Conservation (phyloP, 192 early-diverging fungal genomes). For the Geranomyces variabilis region DNA sequence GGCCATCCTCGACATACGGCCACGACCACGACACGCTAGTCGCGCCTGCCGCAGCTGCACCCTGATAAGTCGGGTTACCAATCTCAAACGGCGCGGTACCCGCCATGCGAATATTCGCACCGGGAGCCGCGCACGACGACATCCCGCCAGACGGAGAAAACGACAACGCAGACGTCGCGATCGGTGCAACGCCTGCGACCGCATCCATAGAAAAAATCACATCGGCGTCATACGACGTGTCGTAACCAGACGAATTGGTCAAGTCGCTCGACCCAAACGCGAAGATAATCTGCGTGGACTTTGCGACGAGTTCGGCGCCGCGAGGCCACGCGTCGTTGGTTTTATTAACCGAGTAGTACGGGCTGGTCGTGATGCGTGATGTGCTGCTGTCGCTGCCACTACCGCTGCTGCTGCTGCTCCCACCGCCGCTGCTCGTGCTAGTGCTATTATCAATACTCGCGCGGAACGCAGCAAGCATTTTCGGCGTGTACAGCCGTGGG, state of each 20-base stretch:
- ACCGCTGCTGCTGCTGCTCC: too few relatives aligned
- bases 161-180: constrained; percentile 1
- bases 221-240: constrained; percentile 4
- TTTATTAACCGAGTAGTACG: not conserved
- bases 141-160: not conserved
- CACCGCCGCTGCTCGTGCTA: too few relatives aligned
- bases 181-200: not conserved
- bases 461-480: constrained; percentile 19
- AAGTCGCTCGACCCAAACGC: constrained; percentile 22
- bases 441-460: not conserved
- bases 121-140: constrained; percentile 22
- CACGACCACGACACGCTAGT: constrained; percentile 20
- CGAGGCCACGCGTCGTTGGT: constrained; percentile 22
- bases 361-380: constrained; percentile 4
- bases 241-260: constrained; percentile 7
- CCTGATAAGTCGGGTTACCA: not conserved
- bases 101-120: constrained; percentile 13
- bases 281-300: constrained; percentile 21
- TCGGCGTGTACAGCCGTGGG: constrained; percentile 17
- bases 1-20: constrained; percentile 21
- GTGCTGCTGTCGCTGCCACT: too few relatives aligned
- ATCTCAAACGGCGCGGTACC: constrained; percentile 22
- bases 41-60: not conserved
- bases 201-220: constrained; percentile 16
- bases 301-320: constrained; percentile 10